These are phyloP conservation scores for Diplodia intermedia DNA, from an alignment of 2,329 filamentous ascomycete species.

Conservation along the genomic window DNA sequence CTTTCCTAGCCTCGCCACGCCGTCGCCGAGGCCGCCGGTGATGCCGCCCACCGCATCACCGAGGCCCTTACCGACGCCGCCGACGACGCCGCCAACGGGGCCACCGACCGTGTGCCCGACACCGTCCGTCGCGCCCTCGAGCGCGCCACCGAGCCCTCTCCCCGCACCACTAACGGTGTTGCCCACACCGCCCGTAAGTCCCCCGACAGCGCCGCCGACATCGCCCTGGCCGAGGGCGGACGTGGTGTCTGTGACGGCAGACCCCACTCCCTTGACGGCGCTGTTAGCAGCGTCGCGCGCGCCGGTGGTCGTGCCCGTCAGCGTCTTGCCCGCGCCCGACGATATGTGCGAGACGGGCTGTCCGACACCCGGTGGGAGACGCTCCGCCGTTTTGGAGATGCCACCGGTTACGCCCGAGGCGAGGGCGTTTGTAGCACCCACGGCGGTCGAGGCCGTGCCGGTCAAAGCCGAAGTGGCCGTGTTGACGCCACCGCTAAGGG, in stretches of 20 bases:
- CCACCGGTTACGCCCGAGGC: constrained; percentile 49
- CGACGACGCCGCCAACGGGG: constrained; percentile 41
- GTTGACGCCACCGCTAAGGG: constrained; percentile 47
- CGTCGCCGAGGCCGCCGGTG: constrained; percentile 53
- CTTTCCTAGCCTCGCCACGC: constrained; percentile 53
- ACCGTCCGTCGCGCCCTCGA: constrained; percentile 38
- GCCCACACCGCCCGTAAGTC: constrained; percentile 46
- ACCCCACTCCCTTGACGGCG: constrained; percentile 51
- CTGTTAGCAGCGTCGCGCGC: constrained; percentile 51
- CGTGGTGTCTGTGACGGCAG: constrained; percentile 54
- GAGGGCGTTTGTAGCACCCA: constrained; percentile 45
- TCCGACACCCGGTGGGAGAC: constrained; percentile 44
- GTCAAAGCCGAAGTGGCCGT: constrained; percentile 46
- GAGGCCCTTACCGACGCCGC: constrained; percentile 47
- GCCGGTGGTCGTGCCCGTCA: constrained; percentile 49
- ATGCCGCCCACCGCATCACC: constrained; percentile 51
- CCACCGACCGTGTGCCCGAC: constrained; percentile 46
- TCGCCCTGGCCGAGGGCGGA: constrained; percentile 53
- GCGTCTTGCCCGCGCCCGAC: constrained; percentile 51
- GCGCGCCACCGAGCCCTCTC: constrained; percentile 17
- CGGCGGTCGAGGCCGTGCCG: constrained; percentile 48
- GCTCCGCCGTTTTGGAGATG: constrained; percentile 48
- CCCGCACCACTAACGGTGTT: constrained; percentile 47
- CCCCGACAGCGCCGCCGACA: constrained; percentile 48
- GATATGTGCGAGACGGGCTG: constrained; percentile 51